Percentiles rank a stretch among this genome's conserved stretches.
These are phyloP conservation scores for Trichomonas gallinae DNA, from an alignment of 208 protist genomes.

Conservation along the genomic window DNA sequence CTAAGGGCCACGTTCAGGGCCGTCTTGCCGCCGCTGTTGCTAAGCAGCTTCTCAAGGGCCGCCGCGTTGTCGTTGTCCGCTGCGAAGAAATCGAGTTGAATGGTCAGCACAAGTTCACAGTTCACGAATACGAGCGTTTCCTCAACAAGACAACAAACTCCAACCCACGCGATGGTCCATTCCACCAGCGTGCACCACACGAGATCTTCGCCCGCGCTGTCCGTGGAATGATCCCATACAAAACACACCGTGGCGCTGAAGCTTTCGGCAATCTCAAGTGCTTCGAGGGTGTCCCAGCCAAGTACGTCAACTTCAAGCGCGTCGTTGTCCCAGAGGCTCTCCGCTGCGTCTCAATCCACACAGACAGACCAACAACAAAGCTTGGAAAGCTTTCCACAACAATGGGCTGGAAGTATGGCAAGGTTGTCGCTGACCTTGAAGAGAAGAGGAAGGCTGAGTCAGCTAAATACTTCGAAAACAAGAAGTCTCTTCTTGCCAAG, in stretches of 20 bases:
- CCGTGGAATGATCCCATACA: conserved; percentile 91
- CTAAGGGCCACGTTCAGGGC: conserved; percentile 86
- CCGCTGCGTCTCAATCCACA: conserved; percentile 47
- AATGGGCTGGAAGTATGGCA: conserved; percentile 71
- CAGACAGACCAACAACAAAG: conserved; percentile 50
- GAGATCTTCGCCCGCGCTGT: conserved; percentile 79
- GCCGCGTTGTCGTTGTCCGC: conserved; percentile 79
- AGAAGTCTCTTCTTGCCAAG: background rate
- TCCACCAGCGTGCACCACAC: conserved; percentile 86
- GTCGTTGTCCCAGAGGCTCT: conserved; percentile 65
- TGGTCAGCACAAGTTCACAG: background rate
- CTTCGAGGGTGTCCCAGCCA: conserved; percentile 70
- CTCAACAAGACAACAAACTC: conserved; percentile 82
- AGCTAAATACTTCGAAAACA: background rate
- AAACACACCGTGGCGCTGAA: conserved; percentile 57
- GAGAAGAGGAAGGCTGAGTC: conserved; percentile 54
- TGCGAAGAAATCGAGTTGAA: background rate
- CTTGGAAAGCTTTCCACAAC: conserved; percentile 55
- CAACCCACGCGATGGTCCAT: conserved; percentile 86
- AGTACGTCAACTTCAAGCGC: conserved; percentile 66
- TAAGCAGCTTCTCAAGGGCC: conserved; percentile 84
- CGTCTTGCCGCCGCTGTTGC: conserved; percentile 83
- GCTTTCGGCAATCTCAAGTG: conserved; percentile 57
- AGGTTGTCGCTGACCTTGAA: conserved; percentile 59
- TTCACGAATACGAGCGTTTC: conserved; percentile 55